Percentiles rank a stretch among this genome's conserved stretches.
Conservation (phyloP, 257 asterid species). For the Solanum clarkiae region DNA sequence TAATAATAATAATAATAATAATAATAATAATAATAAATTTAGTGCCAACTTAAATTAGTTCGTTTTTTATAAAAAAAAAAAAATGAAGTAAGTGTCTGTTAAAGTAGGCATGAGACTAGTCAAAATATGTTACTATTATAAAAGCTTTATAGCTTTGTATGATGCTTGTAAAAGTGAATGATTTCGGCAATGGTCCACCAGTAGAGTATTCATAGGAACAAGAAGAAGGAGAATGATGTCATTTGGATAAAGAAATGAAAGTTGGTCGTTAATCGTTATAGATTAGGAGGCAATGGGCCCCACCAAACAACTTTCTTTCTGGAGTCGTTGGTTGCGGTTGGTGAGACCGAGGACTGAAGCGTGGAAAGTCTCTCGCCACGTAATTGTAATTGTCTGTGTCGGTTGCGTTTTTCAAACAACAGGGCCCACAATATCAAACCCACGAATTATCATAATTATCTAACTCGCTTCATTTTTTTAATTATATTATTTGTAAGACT, state of each 20-base stretch:
- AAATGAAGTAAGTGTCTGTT: too few species aligned
- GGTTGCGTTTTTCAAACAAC: not conserved
- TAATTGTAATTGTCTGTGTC: not conserved
- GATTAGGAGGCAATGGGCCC: not conserved
- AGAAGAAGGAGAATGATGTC: not conserved
- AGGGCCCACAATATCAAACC: not conserved
- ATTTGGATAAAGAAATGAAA: not conserved
- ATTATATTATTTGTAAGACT: not conserved
- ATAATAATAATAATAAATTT: too few species aligned
- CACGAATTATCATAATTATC: not conserved
- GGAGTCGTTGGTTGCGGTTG: not conserved
- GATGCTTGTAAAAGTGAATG: not conserved
- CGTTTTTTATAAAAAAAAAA: too few species aligned
- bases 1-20: too few species aligned
- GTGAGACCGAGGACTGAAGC: conserved; percentile 1
- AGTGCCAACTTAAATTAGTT: too few species aligned
- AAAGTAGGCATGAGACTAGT: not conserved
- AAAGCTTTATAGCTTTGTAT: not conserved
- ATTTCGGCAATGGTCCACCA: not conserved
- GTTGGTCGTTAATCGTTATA: not conserved
- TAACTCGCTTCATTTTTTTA: not conserved
- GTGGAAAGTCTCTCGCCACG: not conserved
- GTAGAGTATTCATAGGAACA: not conserved
- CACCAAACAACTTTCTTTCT: not conserved
- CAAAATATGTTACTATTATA: not conserved